Conservation (phyloP, 148 eudicot species). For the Mesembryanthemum crystallinum region DNA sequence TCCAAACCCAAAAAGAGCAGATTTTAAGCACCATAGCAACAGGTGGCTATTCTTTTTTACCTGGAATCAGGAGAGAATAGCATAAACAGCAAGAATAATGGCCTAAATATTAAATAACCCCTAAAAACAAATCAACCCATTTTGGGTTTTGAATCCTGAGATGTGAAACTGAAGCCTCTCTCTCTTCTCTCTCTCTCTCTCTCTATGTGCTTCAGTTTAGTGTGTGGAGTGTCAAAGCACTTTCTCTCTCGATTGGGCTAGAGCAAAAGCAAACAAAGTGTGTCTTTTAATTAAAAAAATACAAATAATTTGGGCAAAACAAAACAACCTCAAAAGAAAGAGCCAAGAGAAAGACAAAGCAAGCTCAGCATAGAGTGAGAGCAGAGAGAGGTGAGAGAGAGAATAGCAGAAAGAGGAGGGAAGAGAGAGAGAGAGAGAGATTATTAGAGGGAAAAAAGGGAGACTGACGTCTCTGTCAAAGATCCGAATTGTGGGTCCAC, state of each 20-base stretch:
- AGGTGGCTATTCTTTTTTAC: conserved; percentile 10
- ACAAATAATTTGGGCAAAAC: not conserved
- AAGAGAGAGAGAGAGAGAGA: conserved; percentile 4
- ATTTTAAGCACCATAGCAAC: too few relatives aligned
- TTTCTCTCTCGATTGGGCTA: conserved; percentile 20
- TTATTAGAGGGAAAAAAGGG: conserved; percentile 17
- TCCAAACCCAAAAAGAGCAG: conserved; percentile 10
- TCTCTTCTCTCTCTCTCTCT: not conserved
- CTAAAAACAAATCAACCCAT: conserved; percentile 23
- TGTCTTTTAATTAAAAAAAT: conserved; percentile 26
- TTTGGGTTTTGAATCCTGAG: conserved; percentile 12
- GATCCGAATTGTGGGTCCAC: conserved; percentile 26
- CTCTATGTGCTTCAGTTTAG: not conserved
- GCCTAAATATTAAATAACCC: not conserved
- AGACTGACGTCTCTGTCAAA: conserved; percentile 32
- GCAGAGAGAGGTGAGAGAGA: not conserved
- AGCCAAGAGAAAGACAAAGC: conserved; percentile 19
- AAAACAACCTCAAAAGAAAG: conserved; percentile 19
- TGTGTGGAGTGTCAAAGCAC: conserved; percentile 26
- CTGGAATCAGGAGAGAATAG: conserved; percentile 1
- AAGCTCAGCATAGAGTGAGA: conserved; percentile 9
- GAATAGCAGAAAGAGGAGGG: not conserved
- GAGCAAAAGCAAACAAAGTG: conserved; percentile 43
- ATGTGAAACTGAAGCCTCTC: conserved; percentile 28
- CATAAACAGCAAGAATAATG: not conserved